Base-by-base conservation (phyloP, 2,329 filamentous ascomycete genomes). In the Aspergillus japonicus region DNA sequence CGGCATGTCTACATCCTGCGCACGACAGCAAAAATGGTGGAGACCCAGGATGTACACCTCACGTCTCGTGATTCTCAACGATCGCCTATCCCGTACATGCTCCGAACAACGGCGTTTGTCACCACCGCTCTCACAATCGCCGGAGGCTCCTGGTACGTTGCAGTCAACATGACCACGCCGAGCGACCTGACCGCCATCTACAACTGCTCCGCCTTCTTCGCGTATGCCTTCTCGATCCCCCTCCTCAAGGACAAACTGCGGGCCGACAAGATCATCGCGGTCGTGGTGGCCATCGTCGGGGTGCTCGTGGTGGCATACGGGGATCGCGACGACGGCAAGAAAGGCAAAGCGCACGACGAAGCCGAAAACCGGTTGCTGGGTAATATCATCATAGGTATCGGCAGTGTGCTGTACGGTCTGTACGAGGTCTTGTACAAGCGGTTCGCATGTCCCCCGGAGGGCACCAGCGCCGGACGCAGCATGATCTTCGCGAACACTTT, bases 191-290 rank as follows among this genome's bases (percentile, higher is more conserved):
- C 95, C 0, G 95, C 95, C 56, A 99, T 99, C 69, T 99, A 99
- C 84, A 99, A 99, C 79, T 99, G 95, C 82, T 96, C 91, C 56
- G 94, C 95, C 60, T 99, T 99, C 78, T 99, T 99, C 75, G 95
- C 95, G 52, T 99, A 99, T 73, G 94, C 91, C 12, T 99, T 99
- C 73, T 96, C 91, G 50, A 92, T 99, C 49, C 92, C 93, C 1
- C 78, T 99, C 19, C 82, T 99, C 2, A 87, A 90, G 59, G 95
- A 99, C 75, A 91, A 89, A 66, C 78, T 97, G 12, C 87, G 91
- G 23, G 78, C 89, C 42, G 91, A 91, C 78, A 99, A 99, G 80
- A 88, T 92, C 29, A 74, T 96, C 54, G 91, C 94, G 4, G 95
- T 99, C 1, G 82, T 86, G 11, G 85, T 99, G 44, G 95, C 95